Conservation (phyloP, 2,329 filamentous ascomycete genomes). For the Fusarium pilosicola region DNA sequence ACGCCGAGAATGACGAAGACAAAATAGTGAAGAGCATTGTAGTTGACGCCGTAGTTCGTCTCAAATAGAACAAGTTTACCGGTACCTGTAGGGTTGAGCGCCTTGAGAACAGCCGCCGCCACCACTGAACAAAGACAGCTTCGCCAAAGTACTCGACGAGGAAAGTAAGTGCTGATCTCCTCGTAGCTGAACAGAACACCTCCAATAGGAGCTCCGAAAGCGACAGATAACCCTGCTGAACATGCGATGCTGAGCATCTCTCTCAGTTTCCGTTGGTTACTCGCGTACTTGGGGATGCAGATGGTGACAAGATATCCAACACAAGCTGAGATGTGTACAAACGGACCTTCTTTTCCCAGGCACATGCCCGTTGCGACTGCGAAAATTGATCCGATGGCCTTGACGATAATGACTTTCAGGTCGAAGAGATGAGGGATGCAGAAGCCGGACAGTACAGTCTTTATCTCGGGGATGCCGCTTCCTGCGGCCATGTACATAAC, state of each 20-base stretch:
- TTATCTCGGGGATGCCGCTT: slow-evolving; percentile 31
- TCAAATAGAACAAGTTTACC: slow-evolving; percentile 30
- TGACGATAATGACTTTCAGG: slow-evolving; percentile 23
- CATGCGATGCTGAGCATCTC: slow-evolving; percentile 31
- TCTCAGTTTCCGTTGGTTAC: slow-evolving; percentile 11
- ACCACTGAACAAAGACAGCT: slow-evolving; percentile 27
- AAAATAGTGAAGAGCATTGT: slow-evolving; percentile 18
- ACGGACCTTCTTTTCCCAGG: slow-evolving; percentile 26
- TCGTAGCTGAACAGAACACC: slow-evolving; percentile 32
- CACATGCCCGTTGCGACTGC: slow-evolving; percentile 33
- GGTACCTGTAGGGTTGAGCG: slow-evolving; percentile 19
- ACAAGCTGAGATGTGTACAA: slow-evolving; percentile 30
- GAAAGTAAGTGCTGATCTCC: slow-evolving; percentile 35
- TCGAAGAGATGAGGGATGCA: slow-evolving; percentile 26
- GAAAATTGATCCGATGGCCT: slow-evolving; percentile 23
- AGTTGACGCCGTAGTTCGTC: slow-evolving; percentile 32
- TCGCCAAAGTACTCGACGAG: slow-evolving; percentile 17
- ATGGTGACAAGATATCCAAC: slow-evolving; percentile 21
- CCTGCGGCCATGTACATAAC: slow-evolving; percentile 32
- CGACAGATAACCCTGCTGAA: slow-evolving; percentile 20
- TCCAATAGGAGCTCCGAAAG: slow-evolving; percentile 26
- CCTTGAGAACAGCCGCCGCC: slow-evolving; percentile 21
- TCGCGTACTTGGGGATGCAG: slow-evolving; percentile 18
- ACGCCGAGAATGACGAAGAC: slow-evolving; percentile 20
- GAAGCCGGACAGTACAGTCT: slow-evolving; percentile 22